A percentile compares a stretch with the other conserved stretches of the same genome.
These are phyloP conservation scores for Phylloporus arenicola DNA, from an alignment of 768 basidiomycete genomes.

Conservation along the genomic window DNA sequence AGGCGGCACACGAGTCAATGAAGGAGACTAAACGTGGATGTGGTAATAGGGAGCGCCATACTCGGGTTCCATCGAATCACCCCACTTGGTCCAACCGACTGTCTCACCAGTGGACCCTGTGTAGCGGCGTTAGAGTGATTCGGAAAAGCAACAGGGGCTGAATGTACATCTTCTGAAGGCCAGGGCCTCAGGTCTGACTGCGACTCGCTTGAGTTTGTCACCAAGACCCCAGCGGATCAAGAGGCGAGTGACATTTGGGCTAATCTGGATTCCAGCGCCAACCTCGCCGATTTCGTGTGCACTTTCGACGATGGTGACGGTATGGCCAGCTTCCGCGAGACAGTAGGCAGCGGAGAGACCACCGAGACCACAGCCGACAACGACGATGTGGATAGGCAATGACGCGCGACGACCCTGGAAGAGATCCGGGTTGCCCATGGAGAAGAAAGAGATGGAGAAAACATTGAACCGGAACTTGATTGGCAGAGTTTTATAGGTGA, in stretches of 20 bases:
- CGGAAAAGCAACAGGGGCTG: neutral
- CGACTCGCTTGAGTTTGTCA: slow-evolving; percentile 33
- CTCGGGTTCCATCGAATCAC: slow-evolving; percentile 26
- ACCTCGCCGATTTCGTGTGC: slow-evolving; percentile 38
- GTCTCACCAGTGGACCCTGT: slow-evolving; percentile 32
- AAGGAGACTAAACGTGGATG: slow-evolving; percentile 29
- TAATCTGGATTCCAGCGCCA: slow-evolving; percentile 49
- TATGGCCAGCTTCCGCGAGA: slow-evolving; percentile 44
- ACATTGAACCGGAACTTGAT: neutral
- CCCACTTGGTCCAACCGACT: slow-evolving; percentile 35
- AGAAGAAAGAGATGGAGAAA: neutral
- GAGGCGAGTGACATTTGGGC: slow-evolving; percentile 39
- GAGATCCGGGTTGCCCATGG: slow-evolving; percentile 5
- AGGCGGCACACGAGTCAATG: neutral
- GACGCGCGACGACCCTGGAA: slow-evolving; percentile 22
- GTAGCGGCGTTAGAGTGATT: neutral
- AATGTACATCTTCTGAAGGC: slow-evolving; percentile 40
- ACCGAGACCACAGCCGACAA: slow-evolving; percentile 50
- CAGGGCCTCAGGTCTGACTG: slow-evolving; percentile 37
- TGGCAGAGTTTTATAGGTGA: neutral
- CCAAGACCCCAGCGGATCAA: slow-evolving; percentile 49
- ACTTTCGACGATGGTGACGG: slow-evolving; percentile 43
- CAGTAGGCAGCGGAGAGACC: slow-evolving; percentile 44
- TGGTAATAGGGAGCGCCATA: slow-evolving; percentile 33
- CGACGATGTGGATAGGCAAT: slow-evolving; percentile 32